Evolutionary conservation across 2,329 filamentous ascomycete genomes (phyloP).

Genomic region (Oidium heveae): DNA sequence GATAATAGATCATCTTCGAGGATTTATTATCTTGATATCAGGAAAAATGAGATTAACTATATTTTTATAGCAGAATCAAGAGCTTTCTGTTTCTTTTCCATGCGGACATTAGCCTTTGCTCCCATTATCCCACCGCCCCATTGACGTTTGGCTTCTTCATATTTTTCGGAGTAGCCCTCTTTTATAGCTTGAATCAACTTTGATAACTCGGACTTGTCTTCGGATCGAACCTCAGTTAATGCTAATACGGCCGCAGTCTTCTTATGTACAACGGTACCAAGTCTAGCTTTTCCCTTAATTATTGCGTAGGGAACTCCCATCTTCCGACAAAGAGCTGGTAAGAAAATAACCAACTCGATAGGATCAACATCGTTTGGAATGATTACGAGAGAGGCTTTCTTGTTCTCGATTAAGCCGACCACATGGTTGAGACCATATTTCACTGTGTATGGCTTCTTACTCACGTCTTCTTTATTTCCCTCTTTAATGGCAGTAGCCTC

Average conservation of each 20-base stretch:
- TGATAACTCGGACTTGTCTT: constrained; percentile 95
- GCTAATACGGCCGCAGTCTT: constrained; percentile 97
- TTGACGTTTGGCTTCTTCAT: constrained; percentile 70
- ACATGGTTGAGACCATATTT: constrained; percentile 99
- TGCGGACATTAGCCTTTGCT: constrained; percentile 59
- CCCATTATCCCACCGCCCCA: constrained; percentile 99
- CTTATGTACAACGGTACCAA: constrained; percentile 98
- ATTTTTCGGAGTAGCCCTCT: constrained; percentile 93
- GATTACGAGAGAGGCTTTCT: constrained; percentile 95
- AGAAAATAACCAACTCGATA: constrained; percentile 97
- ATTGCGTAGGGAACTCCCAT: constrained; percentile 99
- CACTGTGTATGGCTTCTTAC: constrained; percentile 98
- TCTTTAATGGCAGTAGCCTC: constrained; percentile 95
- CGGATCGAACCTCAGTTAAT: constrained; percentile 82
- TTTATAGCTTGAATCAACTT: constrained; percentile 94
- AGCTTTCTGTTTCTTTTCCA: constrained; percentile 54
- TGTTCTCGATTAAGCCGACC: constrained; percentile 91
- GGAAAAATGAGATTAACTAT: constrained; percentile 24
- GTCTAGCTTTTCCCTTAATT: constrained; percentile 97
- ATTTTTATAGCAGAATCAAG: constrained; percentile 92
- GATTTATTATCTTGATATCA: too few relatives aligned
- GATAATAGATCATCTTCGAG: too few relatives aligned
- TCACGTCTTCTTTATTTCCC: constrained; percentile 99
- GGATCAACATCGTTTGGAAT: constrained; percentile 99
- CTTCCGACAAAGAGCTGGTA: constrained; percentile 97